A percentile compares a stretch with the other conserved stretches of the same genome.
phyloP scores from a whole-genome alignment of 805 yeast genomes.

The Aciculoconidium aculeatum region DNA sequence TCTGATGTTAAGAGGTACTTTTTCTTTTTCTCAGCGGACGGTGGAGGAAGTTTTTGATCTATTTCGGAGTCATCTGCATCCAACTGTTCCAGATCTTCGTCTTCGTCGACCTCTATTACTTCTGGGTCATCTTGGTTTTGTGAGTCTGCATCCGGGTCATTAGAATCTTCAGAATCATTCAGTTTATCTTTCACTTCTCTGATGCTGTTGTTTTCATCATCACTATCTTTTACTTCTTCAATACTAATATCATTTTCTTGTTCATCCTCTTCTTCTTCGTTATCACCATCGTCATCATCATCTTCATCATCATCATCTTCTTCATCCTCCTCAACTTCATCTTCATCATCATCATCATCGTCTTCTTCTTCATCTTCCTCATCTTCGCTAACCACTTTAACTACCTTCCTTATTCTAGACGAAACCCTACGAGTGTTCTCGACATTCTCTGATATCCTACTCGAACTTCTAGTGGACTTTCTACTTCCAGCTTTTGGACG shows the following conservation, averaged over 20 bases:
- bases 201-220: slow-evolving; percentile 10
- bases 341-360: slow-evolving; percentile 12
- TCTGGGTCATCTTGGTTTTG: slow-evolving; percentile 11
- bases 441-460: no score
- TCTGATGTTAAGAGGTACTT: slow-evolving; percentile 49
- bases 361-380: slow-evolving; percentile 15
- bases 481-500: no score
- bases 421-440: no score
- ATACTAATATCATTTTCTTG: no score
- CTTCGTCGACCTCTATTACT: slow-evolving; percentile 13
- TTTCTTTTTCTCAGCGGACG: slow-evolving; percentile 15
- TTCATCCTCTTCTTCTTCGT: slow-evolving; percentile 6
- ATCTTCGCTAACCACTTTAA: slow-evolving; percentile 14
- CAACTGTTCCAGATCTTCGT: slow-evolving; percentile 1
- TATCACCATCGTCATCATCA: slow-evolving; percentile 10
- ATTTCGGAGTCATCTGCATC: slow-evolving; percentile 26
- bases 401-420: no score
- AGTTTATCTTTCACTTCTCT: slow-evolving; percentile 17
- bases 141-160: slow-evolving; percentile 10
- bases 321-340: slow-evolving; percentile 12
- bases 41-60: slow-evolving; percentile 9
- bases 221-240: slow-evolving; percentile 13
- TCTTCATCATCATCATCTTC: slow-evolving; percentile 11
- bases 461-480: no score
- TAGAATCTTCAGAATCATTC: no score